Percentiles rank a stretch among this genome's conserved stretches.
These are phyloP conservation scores for Hygrophorus russula DNA, from an alignment of 768 basidiomycete species.

Conservation along the genomic window DNA sequence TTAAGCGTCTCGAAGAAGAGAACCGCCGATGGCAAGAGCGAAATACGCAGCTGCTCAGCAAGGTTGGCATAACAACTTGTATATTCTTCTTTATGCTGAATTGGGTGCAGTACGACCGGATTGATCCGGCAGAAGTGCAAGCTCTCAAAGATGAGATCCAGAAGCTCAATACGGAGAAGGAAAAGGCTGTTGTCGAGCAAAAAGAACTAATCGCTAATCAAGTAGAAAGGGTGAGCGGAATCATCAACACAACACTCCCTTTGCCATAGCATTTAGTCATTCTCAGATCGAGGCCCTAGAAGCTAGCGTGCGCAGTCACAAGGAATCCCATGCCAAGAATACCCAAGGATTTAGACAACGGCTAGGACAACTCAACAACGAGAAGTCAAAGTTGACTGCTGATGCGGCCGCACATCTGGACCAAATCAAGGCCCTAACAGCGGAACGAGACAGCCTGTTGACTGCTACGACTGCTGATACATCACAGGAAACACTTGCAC, in stretches of 20 bases:
- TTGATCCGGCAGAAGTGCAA: slow-evolving; percentile 79
- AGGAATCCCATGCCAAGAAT: slow-evolving; percentile 13
- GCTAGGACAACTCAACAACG: slow-evolving; percentile 23
- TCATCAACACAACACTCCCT: neutral
- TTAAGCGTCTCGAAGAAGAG: slow-evolving; percentile 65
- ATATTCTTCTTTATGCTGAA: slow-evolving; percentile 1
- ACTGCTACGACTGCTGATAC: slow-evolving; percentile 5
- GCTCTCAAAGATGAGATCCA: slow-evolving; percentile 65
- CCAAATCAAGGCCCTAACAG: slow-evolving; percentile 22
- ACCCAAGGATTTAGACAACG: slow-evolving; percentile 19
- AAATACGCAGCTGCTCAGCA: slow-evolving; percentile 68
- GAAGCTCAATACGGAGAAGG: slow-evolving; percentile 32
- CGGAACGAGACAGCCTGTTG: slow-evolving; percentile 7
- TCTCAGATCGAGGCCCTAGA: slow-evolving; percentile 33
- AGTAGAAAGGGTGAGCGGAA: slow-evolving; percentile 19
- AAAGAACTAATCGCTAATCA: slow-evolving; percentile 18
- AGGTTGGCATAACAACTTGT: slow-evolving; percentile 31
- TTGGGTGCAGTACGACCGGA: slow-evolving; percentile 62
- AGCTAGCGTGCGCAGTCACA: slow-evolving; percentile 26
- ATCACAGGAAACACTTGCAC: slow-evolving; percentile 2
- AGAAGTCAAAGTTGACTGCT: slow-evolving; percentile 25
- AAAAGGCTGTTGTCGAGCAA: slow-evolving; percentile 18
- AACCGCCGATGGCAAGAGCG: slow-evolving; percentile 77
- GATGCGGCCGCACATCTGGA: slow-evolving; percentile 26
- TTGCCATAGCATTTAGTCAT: neutral